Percentiles rank a stretch among this genome's conserved stretches.
These are phyloP conservation scores for Paramecium sonneborni DNA, from an alignment of 73 alveolate genomes.

Conservation along the genomic window DNA sequence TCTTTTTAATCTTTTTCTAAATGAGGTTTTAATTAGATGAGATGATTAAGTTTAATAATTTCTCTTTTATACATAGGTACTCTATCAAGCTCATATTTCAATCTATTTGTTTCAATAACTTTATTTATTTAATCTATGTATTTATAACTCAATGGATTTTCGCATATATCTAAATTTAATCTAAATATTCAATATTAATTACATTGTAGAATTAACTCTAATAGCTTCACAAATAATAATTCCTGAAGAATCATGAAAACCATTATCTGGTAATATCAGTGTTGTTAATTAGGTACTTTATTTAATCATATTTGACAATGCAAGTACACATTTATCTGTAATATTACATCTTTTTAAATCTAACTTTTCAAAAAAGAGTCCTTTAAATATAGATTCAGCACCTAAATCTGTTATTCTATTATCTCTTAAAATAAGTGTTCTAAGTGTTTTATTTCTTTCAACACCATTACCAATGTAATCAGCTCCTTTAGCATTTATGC, in stretches of 20 bases:
- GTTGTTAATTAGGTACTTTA: background rate
- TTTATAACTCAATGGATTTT: slow-evolving; percentile 36
- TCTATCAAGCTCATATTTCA: background rate
- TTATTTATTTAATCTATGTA: background rate
- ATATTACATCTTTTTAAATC: slow-evolving; percentile 17
- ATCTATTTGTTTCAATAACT: background rate
- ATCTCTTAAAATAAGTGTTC: slow-evolving; percentile 39
- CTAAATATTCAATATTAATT: background rate
- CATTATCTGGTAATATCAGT: background rate
- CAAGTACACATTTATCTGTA: background rate
- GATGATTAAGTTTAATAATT: background rate
- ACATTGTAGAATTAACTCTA: background rate
- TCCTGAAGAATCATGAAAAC: slow-evolving; percentile 47
- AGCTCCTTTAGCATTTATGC: slow-evolving; percentile 16
- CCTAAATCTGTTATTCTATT: slow-evolving; percentile 61
- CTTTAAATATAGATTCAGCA: slow-evolving; percentile 47
- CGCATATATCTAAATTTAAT: slow-evolving; percentile 29
- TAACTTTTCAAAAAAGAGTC: slow-evolving; percentile 24
- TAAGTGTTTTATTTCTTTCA: slow-evolving; percentile 47
- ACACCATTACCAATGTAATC: slow-evolving; percentile 61
- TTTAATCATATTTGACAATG: background rate
- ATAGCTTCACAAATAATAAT: slow-evolving; percentile 26
- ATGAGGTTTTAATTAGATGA: background rate
- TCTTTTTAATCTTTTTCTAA: background rate
- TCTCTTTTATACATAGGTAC: slow-evolving; percentile 21